These are phyloP conservation scores for Termitomyces sp. DNA, from an alignment of 768 basidiomycete species.

Conservation along the genomic window DNA sequence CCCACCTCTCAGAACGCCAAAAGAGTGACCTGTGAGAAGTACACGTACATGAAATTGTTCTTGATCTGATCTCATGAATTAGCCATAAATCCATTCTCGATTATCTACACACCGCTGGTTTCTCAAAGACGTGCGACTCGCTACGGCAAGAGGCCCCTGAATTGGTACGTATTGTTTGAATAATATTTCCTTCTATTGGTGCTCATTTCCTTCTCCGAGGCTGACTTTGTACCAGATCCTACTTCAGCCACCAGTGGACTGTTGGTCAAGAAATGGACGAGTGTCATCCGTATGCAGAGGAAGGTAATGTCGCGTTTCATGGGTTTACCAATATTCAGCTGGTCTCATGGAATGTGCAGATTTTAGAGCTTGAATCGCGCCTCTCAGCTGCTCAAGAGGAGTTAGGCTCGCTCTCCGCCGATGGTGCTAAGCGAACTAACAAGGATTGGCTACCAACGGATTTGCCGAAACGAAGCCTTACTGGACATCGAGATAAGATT, in stretches of 20 bases:
- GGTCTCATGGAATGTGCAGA: conserved; percentile 28
- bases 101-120: conserved; percentile 28
- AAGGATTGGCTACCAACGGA: conserved; percentile 52
- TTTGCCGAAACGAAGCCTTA: conserved; percentile 39
- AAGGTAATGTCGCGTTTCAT: conserved; percentile 41
- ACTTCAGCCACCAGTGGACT: conserved; percentile 37
- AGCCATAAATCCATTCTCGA: conserved; percentile 35
- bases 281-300: conserved; percentile 77
- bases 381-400: conserved; percentile 43
- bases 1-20: conserved; percentile 11
- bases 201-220: conserved; percentile 8
- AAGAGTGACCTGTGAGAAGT: conserved; percentile 8
- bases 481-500: conserved; percentile 54
- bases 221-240: conserved; percentile 25
- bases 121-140: conserved; percentile 27
- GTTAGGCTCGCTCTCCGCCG: conserved; percentile 3
- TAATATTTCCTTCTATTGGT: not conserved
- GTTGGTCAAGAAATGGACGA: conserved; percentile 83
- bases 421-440: conserved; percentile 7
- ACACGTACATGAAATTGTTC: not conserved
- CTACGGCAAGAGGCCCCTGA: conserved; percentile 24
- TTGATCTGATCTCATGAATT: not conserved
- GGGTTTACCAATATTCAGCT: not conserved
- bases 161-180: conserved; percentile 9
- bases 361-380: conserved; percentile 57